These are phyloP conservation scores for Yamadazyma endophytica DNA, from an alignment of 805 yeast genomes.

Conservation along the genomic window DNA sequence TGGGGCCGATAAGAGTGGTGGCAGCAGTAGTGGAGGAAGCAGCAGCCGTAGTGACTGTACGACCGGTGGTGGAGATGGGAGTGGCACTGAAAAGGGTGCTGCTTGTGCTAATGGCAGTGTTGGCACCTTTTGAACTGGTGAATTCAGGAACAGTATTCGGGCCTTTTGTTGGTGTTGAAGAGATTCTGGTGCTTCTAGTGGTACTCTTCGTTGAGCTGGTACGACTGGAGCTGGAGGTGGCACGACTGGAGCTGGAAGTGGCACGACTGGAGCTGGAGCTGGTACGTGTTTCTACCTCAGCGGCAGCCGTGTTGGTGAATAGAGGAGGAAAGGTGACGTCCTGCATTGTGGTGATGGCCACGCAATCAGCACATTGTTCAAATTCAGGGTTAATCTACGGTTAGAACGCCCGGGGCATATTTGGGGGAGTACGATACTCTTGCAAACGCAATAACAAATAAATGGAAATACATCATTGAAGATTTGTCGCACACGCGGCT, in stretches of 20 bases:
- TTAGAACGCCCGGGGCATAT: slow-evolving; percentile 6
- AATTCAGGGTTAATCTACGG: slow-evolving; percentile 10
- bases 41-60: slow-evolving; percentile 3
- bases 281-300: not conserved
- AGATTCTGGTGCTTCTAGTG: slow-evolving; percentile 1
- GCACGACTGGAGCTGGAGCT: not conserved
- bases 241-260: not conserved
- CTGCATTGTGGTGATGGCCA: slow-evolving; percentile 7
- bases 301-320: slow-evolving; percentile 1
- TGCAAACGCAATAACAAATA: too few relatives aligned
- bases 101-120: slow-evolving; percentile 1
- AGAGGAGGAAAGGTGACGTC: slow-evolving; percentile 6
- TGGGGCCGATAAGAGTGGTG: too few relatives aligned
- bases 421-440: too few relatives aligned
- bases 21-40: slow-evolving; percentile 3
- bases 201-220: slow-evolving; percentile 2
- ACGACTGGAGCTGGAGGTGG: not conserved
- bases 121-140: too few relatives aligned
- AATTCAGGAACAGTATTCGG: too few relatives aligned
- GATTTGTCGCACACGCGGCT: too few relatives aligned
- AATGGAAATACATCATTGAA: too few relatives aligned
- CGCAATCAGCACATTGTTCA: slow-evolving; percentile 11
- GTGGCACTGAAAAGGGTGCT: not conserved
- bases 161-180: too few relatives aligned
- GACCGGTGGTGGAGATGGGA: slow-evolving; percentile 2